phyloP scores from a whole-genome alignment of 345 rosid species.

The Pelargonium nanum region DNA sequence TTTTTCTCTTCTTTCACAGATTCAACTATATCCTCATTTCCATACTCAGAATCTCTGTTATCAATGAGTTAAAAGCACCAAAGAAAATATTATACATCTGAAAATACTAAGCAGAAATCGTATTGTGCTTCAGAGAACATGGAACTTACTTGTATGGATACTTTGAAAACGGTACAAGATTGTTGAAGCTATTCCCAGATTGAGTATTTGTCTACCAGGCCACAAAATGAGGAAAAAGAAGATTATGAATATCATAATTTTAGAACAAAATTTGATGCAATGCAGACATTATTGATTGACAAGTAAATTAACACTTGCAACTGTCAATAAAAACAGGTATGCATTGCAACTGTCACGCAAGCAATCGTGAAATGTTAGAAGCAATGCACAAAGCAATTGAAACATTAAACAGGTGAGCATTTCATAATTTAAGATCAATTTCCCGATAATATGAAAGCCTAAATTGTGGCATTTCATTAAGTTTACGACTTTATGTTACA shows the following conservation, averaged over 20 bases:
- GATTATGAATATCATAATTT: too few relatives aligned
- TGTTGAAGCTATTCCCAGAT: slow-evolving; percentile 85
- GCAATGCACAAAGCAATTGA: too few relatives aligned
- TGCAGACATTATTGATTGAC: too few relatives aligned
- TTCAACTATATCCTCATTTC: slow-evolving; percentile 36
- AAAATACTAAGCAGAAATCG: background rate
- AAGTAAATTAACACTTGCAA: too few relatives aligned
- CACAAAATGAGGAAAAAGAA: background rate
- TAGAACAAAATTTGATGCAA: background rate
- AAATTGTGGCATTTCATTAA: too few relatives aligned
- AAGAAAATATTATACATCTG: background rate
- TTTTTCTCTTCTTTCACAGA: slow-evolving; percentile 69
- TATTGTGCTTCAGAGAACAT: background rate
- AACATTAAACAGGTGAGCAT: too few relatives aligned
- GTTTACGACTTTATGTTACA: too few relatives aligned
- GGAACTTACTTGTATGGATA: slow-evolving; percentile 65
- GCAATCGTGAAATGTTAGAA: too few relatives aligned
- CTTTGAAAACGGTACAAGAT: slow-evolving; percentile 74
- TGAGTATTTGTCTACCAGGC: slow-evolving; percentile 36
- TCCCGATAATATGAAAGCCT: too few relatives aligned
- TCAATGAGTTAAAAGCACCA: slow-evolving; percentile 8
- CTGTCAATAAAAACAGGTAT: too few relatives aligned
- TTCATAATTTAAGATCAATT: too few relatives aligned
- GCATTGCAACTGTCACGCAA: too few relatives aligned
- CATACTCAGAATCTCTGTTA: slow-evolving; percentile 41